Evolutionary conservation across 1,284 basidiomycete species (phyloP).

Genomic region (Rhodotorula sp.): DNA sequence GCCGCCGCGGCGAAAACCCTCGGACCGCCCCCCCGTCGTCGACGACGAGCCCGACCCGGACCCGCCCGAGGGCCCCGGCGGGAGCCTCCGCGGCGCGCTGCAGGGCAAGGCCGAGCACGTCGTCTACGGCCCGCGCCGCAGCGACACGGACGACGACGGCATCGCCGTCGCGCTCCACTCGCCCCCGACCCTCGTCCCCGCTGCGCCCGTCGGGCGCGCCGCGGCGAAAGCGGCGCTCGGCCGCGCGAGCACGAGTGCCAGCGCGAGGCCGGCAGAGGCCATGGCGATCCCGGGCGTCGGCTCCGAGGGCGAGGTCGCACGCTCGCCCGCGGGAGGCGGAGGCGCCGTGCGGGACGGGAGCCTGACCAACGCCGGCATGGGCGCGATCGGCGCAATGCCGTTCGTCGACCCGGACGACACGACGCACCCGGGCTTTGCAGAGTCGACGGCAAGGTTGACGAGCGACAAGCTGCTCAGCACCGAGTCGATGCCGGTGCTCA

Average conservation of each 20-base stretch:
- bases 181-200: neutral
- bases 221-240: neutral
- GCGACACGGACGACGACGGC: slow-evolving; percentile 13
- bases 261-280: slow-evolving; percentile 20
- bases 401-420: slow-evolving; percentile 40
- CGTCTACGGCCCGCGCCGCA: slow-evolving; percentile 39
- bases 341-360: slow-evolving; percentile 3
- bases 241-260: neutral
- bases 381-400: slow-evolving; percentile 20
- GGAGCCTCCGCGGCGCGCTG: slow-evolving; percentile 37
- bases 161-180: slow-evolving; percentile 3
- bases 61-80: slow-evolving; percentile 1
- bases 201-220: neutral
- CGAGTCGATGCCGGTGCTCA: slow-evolving; percentile 38
- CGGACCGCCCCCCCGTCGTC: slow-evolving; percentile 25
- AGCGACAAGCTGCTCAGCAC: slow-evolving; percentile 36
- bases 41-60: slow-evolving; percentile 25
- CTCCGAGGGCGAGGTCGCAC: neutral
- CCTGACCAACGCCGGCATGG: slow-evolving; percentile 24
- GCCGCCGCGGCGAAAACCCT: slow-evolving; percentile 13
- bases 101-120: slow-evolving; percentile 44
- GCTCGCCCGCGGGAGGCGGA: slow-evolving; percentile 11
- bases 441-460: slow-evolving; percentile 32
- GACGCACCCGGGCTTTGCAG: slow-evolving; percentile 30
- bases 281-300: slow-evolving; percentile 22